phyloP scores from a whole-genome alignment of 164 flowering plant genomes.

The Litsea cubeba region DNA sequence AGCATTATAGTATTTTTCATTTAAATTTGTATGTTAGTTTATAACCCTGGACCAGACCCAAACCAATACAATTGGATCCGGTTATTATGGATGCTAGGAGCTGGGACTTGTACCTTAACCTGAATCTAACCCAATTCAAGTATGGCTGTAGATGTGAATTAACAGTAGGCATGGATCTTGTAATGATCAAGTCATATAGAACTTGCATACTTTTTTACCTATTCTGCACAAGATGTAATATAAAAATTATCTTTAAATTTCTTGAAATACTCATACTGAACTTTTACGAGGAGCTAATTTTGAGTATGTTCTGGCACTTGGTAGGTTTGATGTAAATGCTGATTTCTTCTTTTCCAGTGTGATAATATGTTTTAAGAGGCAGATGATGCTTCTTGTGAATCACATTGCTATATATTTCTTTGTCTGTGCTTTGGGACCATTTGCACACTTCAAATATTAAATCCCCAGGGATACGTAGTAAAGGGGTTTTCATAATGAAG shows the following conservation, averaged over 20 bases:
- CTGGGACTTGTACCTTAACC: too few relatives aligned
- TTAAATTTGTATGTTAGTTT: too few relatives aligned
- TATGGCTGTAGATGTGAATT: too few relatives aligned
- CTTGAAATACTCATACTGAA: neutral
- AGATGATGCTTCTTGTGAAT: neutral
- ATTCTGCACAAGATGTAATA: neutral
- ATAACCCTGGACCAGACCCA: too few relatives aligned
- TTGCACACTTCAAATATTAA: too few relatives aligned
- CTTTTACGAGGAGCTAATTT: neutral
- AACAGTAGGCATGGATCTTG: too few relatives aligned
- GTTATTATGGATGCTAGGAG: too few relatives aligned
- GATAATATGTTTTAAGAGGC: neutral
- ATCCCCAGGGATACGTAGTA: too few relatives aligned
- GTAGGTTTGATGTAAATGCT: neutral
- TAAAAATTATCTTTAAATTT: neutral
- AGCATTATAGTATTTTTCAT: too few relatives aligned
- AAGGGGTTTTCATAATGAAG: too few relatives aligned
- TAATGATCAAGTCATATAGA: neutral
- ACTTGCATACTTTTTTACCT: neutral
- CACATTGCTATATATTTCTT: neutral
- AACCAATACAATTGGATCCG: too few relatives aligned
- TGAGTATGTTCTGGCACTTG: neutral
- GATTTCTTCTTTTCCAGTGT: neutral
- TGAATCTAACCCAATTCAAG: too few relatives aligned
- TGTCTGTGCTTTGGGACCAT: neutral